phyloP scores from a whole-genome alignment of 1,284 basidiomycete genomes.

The Marasmius oreades region DNA sequence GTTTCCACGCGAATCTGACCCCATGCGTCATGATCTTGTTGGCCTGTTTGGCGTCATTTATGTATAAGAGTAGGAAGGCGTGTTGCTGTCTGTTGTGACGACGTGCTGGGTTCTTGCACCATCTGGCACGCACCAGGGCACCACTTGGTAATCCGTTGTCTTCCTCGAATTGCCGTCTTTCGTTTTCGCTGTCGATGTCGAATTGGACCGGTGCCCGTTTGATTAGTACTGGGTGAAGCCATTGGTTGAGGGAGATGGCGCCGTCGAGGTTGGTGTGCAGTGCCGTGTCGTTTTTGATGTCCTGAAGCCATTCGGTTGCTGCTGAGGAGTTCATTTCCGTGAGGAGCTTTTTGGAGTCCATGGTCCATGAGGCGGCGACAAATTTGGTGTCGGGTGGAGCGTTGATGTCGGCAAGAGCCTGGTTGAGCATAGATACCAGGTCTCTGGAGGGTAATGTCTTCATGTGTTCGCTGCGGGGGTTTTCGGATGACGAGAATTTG shows the following conservation, averaged over 20 bases:
- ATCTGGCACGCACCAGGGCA: not conserved
- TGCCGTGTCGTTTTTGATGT: not conserved
- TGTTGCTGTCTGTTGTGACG: not conserved
- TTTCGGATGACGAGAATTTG: not conserved
- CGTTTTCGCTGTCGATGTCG: not conserved
- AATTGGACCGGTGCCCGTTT: not conserved
- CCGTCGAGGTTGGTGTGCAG: not conserved
- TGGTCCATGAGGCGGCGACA: not conserved
- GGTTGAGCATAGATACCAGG: not conserved
- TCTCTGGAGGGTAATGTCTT: not conserved
- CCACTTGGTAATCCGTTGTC: not conserved
- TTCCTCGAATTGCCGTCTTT: not conserved
- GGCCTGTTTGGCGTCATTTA: not conserved
- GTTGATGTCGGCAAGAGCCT: not conserved
- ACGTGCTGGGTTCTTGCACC: not conserved
- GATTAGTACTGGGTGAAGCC: not conserved
- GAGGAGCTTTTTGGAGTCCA: not conserved
- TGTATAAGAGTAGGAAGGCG: not conserved
- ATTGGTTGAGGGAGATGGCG: not conserved
- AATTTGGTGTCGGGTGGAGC: not conserved
- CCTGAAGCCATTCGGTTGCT: not conserved
- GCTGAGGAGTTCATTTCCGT: not conserved
- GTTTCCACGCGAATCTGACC: not conserved
- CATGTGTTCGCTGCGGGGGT: too few species aligned
- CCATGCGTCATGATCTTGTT: not conserved